Evolutionary conservation across 331 rosid species (phyloP).

Genomic region (Quercus lobata): DNA sequence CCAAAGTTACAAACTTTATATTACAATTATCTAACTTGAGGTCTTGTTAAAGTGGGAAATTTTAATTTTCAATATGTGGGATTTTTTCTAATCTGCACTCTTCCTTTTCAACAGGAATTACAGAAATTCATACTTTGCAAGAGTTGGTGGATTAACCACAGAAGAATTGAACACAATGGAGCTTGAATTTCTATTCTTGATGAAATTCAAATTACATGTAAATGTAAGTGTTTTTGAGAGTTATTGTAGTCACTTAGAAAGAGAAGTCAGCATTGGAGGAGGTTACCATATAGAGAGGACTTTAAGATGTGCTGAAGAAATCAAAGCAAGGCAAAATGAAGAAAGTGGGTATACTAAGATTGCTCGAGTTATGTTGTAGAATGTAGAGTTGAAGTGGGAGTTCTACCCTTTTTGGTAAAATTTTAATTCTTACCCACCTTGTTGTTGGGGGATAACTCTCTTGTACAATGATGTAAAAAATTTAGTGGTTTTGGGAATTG

Average conservation of each 20-base stretch:
- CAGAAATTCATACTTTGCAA: constrained; percentile 83
- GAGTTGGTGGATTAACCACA: constrained; percentile 82
- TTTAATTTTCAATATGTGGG: neutral
- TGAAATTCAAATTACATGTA: constrained; percentile 90
- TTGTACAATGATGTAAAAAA: neutral
- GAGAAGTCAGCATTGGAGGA: constrained; percentile 96
- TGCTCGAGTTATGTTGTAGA: constrained; percentile 63
- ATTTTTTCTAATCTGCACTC: neutral
- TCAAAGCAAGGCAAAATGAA: constrained; percentile 54
- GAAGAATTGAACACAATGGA: constrained; percentile 79
- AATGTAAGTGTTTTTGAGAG: constrained; percentile 95
- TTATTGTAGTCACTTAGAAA: constrained; percentile 86
- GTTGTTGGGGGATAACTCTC: neutral
- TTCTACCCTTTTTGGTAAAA: neutral
- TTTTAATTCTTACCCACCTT: neutral
- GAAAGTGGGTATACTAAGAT: constrained; percentile 47
- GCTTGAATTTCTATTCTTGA: constrained; percentile 73
- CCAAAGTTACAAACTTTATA: neutral
- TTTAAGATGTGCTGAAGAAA: constrained; percentile 78
- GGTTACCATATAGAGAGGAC: constrained; percentile 84
- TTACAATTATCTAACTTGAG: neutral
- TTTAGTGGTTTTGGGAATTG: constrained; percentile 5
- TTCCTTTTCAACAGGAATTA: constrained; percentile 60
- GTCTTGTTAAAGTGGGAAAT: neutral
- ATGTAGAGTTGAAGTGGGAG: constrained; percentile 26